phyloP scores from a whole-genome alignment of 2,329 filamentous ascomycete species.

The Penicillium sp. region DNA sequence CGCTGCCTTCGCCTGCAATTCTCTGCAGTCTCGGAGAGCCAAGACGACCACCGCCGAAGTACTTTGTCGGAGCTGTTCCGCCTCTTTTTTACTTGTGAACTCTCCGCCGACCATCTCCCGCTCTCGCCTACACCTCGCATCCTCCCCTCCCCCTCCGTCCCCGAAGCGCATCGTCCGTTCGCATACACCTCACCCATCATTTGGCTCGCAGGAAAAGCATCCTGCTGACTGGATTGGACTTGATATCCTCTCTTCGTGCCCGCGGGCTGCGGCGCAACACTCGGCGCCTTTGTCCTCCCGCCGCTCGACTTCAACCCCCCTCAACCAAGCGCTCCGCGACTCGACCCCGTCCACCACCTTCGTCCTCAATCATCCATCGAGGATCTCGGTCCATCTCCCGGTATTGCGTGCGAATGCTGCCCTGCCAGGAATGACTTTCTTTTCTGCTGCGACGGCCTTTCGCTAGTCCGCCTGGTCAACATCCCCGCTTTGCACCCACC shows the following conservation, averaged over 20 bases:
- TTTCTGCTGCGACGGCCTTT: constrained; percentile 34
- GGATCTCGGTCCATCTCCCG: constrained; percentile 19
- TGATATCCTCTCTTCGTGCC: constrained; percentile 13
- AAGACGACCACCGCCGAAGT: constrained; percentile 1
- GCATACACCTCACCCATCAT: constrained; percentile 7
- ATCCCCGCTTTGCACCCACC: constrained; percentile 40
- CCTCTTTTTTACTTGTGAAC: constrained; percentile 18
- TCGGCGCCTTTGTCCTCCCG: constrained; percentile 26
- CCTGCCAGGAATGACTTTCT: constrained; percentile 39
- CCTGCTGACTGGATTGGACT: constrained; percentile 20
- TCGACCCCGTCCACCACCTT: constrained; percentile 16
- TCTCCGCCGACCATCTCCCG: constrained; percentile 21
- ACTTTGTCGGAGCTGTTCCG: constrained; percentile 8
- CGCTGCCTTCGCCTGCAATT: constrained; percentile 1
- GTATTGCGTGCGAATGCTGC: constrained; percentile 22
- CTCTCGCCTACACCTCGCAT: constrained; percentile 15
- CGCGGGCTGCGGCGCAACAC: constrained; percentile 23
- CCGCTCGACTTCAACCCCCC: constrained; percentile 25
- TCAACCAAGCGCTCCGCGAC: constrained; percentile 22
- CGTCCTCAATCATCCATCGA: constrained; percentile 19
- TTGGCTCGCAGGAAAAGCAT: constrained; percentile 17
- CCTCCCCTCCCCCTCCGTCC: constrained; percentile 13
- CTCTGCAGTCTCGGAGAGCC: not conserved
- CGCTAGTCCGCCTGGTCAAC: constrained; percentile 39
- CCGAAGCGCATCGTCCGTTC: constrained; percentile 17